Evolutionary conservation across 495 filamentous ascomycete genomes (phyloP).

Genomic region (Xylaria flabelliformis): DNA sequence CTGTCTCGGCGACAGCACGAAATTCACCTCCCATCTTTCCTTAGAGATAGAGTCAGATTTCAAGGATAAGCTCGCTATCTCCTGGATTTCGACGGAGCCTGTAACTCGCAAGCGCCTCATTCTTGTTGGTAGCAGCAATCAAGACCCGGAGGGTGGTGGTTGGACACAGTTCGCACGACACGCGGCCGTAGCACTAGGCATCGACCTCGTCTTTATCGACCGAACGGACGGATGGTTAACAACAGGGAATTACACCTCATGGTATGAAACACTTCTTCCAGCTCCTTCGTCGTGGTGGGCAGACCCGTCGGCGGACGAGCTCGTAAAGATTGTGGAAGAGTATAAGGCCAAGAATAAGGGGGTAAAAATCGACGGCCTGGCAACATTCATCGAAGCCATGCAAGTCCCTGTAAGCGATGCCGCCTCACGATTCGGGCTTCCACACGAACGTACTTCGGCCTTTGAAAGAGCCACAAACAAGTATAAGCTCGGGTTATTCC

Average conservation of each 20-base stretch:
- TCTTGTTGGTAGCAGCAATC: constrained; percentile 47
- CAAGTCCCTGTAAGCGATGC: constrained; percentile 46
- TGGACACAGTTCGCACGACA: constrained; percentile 42
- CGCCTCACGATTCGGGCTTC: constrained; percentile 43
- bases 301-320: constrained; percentile 41
- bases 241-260: constrained; percentile 41
- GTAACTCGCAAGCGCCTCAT: constrained; percentile 42
- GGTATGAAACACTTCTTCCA: constrained; percentile 42
- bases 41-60: constrained; percentile 34
- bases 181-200: constrained; percentile 51
- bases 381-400: constrained; percentile 49
- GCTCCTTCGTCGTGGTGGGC: constrained; percentile 34
- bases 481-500: constrained; percentile 46
- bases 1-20: background rate
- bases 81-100: constrained; percentile 38
- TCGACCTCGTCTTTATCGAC: constrained; percentile 56
- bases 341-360: constrained; percentile 33
- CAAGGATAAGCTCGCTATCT: constrained; percentile 35
- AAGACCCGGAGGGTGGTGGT: constrained; percentile 43
- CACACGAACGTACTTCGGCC: constrained; percentile 41
- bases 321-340: constrained; percentile 38
- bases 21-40: background rate
- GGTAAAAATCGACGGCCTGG: constrained; percentile 46
- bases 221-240: constrained; percentile 56
- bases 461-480: constrained; percentile 53